Percentiles rank a stretch among this genome's conserved stretches.
Conservation (phyloP, 257 asterid species). For the Haberlea rhodopensis region DNA sequence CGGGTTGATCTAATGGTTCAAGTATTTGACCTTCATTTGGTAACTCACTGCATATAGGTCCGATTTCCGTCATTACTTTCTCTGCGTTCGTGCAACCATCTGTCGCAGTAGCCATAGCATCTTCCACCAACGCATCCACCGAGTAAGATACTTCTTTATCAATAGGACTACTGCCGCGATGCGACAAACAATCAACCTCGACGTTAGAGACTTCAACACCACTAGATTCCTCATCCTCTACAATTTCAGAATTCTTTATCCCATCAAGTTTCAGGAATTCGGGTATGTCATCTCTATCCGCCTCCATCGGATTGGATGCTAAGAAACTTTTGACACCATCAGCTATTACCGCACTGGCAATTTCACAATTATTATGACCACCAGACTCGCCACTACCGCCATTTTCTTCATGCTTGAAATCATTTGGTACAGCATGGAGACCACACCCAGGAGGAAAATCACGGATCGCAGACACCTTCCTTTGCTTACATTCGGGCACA, state of each 20-base stretch:
- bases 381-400: conserved; percentile 21
- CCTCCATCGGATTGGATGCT: neutral
- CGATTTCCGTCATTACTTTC: too few species aligned
- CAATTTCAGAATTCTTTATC: conserved; percentile 5
- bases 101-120: conserved; percentile 25
- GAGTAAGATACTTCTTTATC: conserved; percentile 29
- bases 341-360: conserved; percentile 12
- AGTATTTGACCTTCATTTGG: too few species aligned
- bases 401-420: conserved; percentile 23
- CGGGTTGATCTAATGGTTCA: too few species aligned
- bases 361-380: neutral
- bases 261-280: neutral
- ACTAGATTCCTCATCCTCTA: conserved; percentile 13
- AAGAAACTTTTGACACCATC: conserved; percentile 23
- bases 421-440: conserved; percentile 25
- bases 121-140: conserved; percentile 42
- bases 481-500: conserved; percentile 50
- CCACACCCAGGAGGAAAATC: conserved; percentile 79
- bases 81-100: conserved; percentile 17
- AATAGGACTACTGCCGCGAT: conserved; percentile 21
- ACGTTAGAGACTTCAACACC: conserved; percentile 20
- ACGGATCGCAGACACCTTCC: conserved; percentile 70
- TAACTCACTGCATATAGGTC: too few species aligned
- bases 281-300: conserved; percentile 9
- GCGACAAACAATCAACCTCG: conserved; percentile 27